These are phyloP conservation scores for Acanthamoeba lenticulata DNA, from an alignment of 208 protist species.

Conservation along the genomic window DNA sequence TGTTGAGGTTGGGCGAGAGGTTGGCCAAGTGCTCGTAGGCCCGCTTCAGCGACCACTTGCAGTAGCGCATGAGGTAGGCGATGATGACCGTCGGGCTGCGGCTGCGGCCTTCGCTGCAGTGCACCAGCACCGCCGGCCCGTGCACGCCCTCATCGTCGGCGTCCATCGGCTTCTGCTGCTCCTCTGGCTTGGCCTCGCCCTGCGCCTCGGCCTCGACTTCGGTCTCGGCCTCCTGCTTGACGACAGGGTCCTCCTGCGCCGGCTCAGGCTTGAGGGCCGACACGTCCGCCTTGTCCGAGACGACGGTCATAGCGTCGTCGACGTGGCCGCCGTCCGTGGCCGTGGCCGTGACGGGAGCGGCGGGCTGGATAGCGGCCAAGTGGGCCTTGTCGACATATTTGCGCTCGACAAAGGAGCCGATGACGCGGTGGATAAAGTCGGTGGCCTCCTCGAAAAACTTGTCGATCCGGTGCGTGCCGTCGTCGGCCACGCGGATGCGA, in stretches of 20 bases:
- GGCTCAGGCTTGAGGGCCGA: too few species aligned
- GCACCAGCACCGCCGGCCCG: conserved; percentile 17
- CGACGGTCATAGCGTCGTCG: too few species aligned
- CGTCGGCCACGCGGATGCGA: background rate
- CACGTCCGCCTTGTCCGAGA: too few species aligned
- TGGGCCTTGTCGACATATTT: conserved; percentile 8
- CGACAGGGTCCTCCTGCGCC: too few species aligned
- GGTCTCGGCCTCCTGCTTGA: background rate
- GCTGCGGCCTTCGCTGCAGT: conserved; percentile 43
- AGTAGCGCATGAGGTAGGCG: conserved; percentile 53
- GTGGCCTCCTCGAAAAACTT: conserved; percentile 44
- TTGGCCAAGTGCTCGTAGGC: conserved; percentile 38
- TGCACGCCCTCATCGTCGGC: background rate
- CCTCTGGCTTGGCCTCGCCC: background rate
- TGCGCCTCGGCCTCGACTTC: background rate
- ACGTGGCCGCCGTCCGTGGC: background rate
- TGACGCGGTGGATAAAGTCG: conserved; percentile 27
- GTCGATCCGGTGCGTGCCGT: conserved; percentile 36
- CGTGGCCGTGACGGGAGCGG: background rate
- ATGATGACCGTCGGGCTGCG: conserved; percentile 35
- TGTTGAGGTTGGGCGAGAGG: conserved; percentile 39
- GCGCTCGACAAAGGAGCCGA: background rate
- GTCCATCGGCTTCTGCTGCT: background rate
- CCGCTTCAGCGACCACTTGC: conserved; percentile 48
- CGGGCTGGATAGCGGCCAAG: background rate